A percentile compares a stretch with the other conserved stretches of the same genome.
Evolutionary conservation across 108 stramenopile genomes (phyloP).

Genomic region (Seminavis robusta): DNA sequence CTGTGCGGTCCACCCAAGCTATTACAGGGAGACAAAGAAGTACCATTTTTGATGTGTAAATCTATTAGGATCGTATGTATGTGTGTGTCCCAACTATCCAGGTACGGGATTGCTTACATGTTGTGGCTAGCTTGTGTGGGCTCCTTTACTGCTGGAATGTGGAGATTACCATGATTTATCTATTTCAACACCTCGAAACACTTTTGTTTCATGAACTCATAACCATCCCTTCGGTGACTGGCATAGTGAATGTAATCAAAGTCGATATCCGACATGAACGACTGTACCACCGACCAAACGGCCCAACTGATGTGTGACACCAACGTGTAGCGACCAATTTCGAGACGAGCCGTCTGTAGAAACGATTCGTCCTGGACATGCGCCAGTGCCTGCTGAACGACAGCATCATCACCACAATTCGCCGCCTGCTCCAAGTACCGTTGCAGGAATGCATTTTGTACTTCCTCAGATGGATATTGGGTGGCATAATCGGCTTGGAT

Average conservation of each 20-base stretch:
- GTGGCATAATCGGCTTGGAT: slow-evolving; percentile 44
- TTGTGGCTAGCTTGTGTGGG: too few relatives aligned
- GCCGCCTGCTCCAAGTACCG: slow-evolving; percentile 27
- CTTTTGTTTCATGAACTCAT: slow-evolving; percentile 27
- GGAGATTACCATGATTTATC: too few relatives aligned
- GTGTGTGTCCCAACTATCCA: too few relatives aligned
- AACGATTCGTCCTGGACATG: slow-evolving; percentile 22
- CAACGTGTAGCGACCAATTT: slow-evolving; percentile 45
- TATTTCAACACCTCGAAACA: too few relatives aligned
- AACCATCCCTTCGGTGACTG: slow-evolving; percentile 56
- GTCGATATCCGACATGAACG: slow-evolving; percentile 37
- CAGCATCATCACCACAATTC: slow-evolving; percentile 2
- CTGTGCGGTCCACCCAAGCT: too few relatives aligned
- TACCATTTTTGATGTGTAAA: too few relatives aligned
- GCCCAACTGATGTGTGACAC: slow-evolving; percentile 74
- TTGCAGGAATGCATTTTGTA: slow-evolving; percentile 43
- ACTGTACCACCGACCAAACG: slow-evolving; percentile 66
- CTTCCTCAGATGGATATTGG: slow-evolving; percentile 45
- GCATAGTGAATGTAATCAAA: slow-evolving; percentile 80
- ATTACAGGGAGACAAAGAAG: too few relatives aligned
- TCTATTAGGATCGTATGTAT: too few relatives aligned
- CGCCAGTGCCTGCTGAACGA: not conserved
- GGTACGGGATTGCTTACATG: too few relatives aligned
- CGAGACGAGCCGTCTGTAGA: slow-evolving; percentile 25
- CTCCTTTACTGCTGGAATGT: too few relatives aligned